Evolutionary conservation across 73 alveolate genomes (phyloP).

Genomic region (Symbiodinium natans): DNA sequence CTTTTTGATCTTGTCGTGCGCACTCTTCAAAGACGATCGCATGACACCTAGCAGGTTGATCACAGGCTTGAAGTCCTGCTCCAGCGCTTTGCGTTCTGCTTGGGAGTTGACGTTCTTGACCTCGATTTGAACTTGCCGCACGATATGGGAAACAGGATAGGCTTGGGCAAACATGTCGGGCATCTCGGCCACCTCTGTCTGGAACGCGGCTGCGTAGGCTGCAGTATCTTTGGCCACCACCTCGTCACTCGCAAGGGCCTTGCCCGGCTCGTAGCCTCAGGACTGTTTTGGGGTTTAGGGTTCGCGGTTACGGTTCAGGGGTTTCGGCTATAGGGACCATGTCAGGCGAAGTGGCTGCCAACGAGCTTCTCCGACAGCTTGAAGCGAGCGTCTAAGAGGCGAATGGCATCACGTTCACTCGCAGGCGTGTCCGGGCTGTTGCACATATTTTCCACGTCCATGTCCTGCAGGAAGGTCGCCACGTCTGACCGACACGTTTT

Average conservation of each 20-base stretch:
- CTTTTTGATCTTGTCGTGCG: background rate
- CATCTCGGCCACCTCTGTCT: background rate
- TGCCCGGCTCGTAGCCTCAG: background rate
- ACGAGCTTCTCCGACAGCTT: background rate
- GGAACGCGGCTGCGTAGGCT: background rate
- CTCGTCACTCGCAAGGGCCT: background rate
- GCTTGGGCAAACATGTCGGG: background rate
- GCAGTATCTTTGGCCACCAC: background rate
- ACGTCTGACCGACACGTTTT: background rate
- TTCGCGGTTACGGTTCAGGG: too few species aligned
- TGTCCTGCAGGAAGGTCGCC: background rate
- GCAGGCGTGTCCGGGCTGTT: background rate
- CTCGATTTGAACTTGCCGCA: background rate
- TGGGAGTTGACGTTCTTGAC: background rate
- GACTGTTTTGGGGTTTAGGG: too few species aligned
- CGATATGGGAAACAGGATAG: background rate
- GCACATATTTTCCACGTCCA: background rate
- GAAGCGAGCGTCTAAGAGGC: background rate
- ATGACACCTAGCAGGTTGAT: background rate
- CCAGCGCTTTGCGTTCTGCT: background rate
- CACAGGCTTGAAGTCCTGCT: background rate
- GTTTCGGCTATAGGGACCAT: too few species aligned
- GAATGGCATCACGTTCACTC: background rate
- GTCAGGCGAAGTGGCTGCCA: slow-evolving; percentile 1
- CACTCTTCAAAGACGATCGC: background rate